Percentiles rank a stretch among this genome's conserved stretches.
phyloP scores from a whole-genome alignment of 2,329 filamentous ascomycete genomes.

The Talaromyces amestolkiae region DNA sequence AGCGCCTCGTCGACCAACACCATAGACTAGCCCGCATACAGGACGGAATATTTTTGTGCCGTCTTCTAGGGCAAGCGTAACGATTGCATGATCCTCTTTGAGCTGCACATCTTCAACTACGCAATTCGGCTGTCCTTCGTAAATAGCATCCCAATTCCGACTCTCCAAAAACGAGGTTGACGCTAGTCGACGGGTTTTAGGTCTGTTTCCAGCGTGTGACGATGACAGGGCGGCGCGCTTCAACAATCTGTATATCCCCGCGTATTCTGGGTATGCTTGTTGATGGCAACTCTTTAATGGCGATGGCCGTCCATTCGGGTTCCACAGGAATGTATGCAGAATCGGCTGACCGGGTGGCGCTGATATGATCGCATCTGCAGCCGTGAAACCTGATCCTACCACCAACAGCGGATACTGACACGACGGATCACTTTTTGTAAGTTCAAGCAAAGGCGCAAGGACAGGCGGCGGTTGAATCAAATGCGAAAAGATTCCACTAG shows the following conservation, averaged over 20 bases:
- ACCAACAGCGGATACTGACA: slow-evolving; percentile 49
- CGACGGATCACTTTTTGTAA: slow-evolving; percentile 25
- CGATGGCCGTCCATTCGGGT: slow-evolving; percentile 54
- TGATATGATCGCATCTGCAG: slow-evolving; percentile 60
- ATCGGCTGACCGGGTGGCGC: slow-evolving; percentile 51
- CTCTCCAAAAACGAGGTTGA: slow-evolving; percentile 48
- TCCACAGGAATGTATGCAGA: slow-evolving; percentile 61
- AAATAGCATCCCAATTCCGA: slow-evolving; percentile 51
- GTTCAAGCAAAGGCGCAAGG: slow-evolving; percentile 46
- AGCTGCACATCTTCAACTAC: slow-evolving; percentile 44
- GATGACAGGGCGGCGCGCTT: slow-evolving; percentile 47
- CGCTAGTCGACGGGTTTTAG: slow-evolving; percentile 33
- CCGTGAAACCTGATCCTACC: slow-evolving; percentile 61
- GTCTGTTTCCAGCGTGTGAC: slow-evolving; percentile 20
- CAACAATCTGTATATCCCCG: slow-evolving; percentile 60
- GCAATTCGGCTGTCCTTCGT: slow-evolving; percentile 57
- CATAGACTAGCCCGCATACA: slow-evolving; percentile 54
- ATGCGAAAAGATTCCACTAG: slow-evolving; percentile 59
- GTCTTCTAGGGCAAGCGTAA: slow-evolving; percentile 46
- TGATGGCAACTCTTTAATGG: slow-evolving; percentile 59
- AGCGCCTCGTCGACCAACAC: slow-evolving; percentile 56
- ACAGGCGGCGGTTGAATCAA: slow-evolving; percentile 52
- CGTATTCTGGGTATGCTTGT: slow-evolving; percentile 62
- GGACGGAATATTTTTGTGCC: slow-evolving; percentile 45
- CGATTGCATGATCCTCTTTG: slow-evolving; percentile 30